A percentile compares a stretch with the other conserved stretches of the same genome.
Conservation (phyloP, 352 stramenopile species). For the Globisporangium lucens region DNA sequence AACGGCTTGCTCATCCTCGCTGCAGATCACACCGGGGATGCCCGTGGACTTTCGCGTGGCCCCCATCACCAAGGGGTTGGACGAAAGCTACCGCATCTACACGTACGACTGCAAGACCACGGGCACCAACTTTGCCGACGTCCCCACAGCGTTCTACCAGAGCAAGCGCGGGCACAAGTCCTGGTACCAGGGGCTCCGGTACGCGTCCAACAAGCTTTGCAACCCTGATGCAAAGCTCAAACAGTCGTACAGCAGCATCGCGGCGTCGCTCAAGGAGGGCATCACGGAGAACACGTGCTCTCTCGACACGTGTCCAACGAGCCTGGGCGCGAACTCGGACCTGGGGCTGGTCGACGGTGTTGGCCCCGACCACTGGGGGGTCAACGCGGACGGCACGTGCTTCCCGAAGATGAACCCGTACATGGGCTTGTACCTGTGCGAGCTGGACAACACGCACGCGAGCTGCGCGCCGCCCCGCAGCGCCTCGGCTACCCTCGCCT, state of each 20-base stretch:
- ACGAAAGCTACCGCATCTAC: constrained; percentile 41
- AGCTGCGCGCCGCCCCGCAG: constrained; percentile 46
- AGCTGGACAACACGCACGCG: constrained; percentile 33
- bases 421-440: constrained; percentile 48
- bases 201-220: constrained; percentile 45
- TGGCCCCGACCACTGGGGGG: constrained; percentile 38
- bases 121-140: constrained; percentile 42
- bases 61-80: constrained; percentile 25
- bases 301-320: constrained; percentile 36
- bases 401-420: constrained; percentile 59
- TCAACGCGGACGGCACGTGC: constrained; percentile 65
- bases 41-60: constrained; percentile 52
- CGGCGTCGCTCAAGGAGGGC: constrained; percentile 28
- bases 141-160: constrained; percentile 37
- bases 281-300: constrained; percentile 50
- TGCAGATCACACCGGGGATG: constrained; percentile 82
- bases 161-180: constrained; percentile 38
- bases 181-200: constrained; percentile 61
- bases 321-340: constrained; percentile 41
- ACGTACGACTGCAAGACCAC: constrained; percentile 34
- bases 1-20: constrained; percentile 62
- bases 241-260: constrained; percentile 28
- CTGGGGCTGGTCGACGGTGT: constrained; percentile 30
- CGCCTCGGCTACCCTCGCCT: constrained; percentile 19
- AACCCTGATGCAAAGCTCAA: constrained; percentile 15